Evolutionary conservation across 2,329 filamentous ascomycete genomes (phyloP).

Genomic region (Grosmannia penicillata): DNA sequence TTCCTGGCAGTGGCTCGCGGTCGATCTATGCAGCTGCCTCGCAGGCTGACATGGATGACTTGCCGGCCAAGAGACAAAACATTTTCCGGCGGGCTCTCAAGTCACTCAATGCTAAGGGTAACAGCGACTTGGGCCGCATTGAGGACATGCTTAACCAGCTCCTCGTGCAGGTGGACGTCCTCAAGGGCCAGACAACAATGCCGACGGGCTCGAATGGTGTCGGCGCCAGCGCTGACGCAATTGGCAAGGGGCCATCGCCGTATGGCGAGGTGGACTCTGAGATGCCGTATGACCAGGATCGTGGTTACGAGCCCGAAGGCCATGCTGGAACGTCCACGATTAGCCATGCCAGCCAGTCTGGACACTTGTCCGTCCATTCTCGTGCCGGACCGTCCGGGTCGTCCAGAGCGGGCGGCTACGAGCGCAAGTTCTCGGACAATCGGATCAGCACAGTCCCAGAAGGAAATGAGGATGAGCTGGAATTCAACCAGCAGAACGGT

Average conservation of each 20-base stretch:
- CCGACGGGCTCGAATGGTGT: constrained; percentile 9
- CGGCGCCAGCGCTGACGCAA: constrained; percentile 16
- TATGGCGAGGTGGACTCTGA: constrained; percentile 56
- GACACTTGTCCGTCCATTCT: constrained; percentile 49
- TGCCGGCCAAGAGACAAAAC: constrained; percentile 69
- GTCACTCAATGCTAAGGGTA: constrained; percentile 74
- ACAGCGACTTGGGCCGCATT: constrained; percentile 75
- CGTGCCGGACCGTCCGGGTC: constrained; percentile 24
- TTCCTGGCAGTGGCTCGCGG: constrained; percentile 48
- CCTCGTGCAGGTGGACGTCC: constrained; percentile 76
- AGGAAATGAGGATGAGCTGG: constrained; percentile 60
- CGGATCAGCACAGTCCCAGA: constrained; percentile 85
- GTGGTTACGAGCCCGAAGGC: constrained; percentile 73
- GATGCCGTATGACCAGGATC: constrained; percentile 51
- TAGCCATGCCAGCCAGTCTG: constrained; percentile 59
- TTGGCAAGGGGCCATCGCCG: constrained; percentile 36
- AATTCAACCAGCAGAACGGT: constrained; percentile 17
- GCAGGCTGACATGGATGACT: constrained; percentile 41
- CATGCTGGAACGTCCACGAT: constrained; percentile 62
- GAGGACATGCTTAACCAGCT: constrained; percentile 87
- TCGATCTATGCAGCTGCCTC: constrained; percentile 39
- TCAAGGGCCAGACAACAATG: constrained; percentile 46
- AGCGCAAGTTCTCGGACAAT: constrained; percentile 53
- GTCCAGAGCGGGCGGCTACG: constrained; percentile 26
- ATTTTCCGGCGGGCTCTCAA: constrained; percentile 92